Evolutionary conservation across 179 eudicot species (phyloP).

Genomic region (Beta corolliflora): DNA sequence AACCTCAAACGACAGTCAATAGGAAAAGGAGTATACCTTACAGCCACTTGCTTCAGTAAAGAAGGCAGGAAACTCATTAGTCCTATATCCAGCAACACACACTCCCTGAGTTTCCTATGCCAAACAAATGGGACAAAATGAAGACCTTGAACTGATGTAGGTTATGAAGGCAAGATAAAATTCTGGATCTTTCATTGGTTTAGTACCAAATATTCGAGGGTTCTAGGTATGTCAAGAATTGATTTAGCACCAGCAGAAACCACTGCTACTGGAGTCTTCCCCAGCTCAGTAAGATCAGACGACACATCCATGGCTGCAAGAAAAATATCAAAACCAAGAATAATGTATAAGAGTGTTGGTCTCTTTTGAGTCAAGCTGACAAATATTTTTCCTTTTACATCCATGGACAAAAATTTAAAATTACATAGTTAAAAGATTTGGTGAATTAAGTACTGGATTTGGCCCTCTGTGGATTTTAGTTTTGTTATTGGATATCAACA

Average conservation of each 20-base stretch:
- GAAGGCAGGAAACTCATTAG: slow-evolving; percentile 93
- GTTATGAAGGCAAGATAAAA: background rate
- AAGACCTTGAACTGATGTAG: background rate
- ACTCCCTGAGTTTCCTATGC: slow-evolving; percentile 97
- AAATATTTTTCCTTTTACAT: background rate
- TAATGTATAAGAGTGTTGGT: background rate
- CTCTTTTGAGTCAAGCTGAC: background rate
- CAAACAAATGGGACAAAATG: slow-evolving; percentile 14
- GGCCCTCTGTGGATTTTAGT: no score
- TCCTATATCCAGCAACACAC: slow-evolving; percentile 86
- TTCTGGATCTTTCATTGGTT: background rate
- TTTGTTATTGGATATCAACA: no score
- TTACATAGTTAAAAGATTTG: background rate
- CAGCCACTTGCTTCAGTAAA: slow-evolving; percentile 84
- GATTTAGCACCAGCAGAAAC: slow-evolving; percentile 96
- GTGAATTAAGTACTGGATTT: no score
- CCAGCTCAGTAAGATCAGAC: slow-evolving; percentile 96
- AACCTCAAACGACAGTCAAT: no score
- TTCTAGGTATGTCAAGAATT: slow-evolving; percentile 94
- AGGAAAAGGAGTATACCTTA: slow-evolving; percentile 44
- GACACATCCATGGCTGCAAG: slow-evolving; percentile 96
- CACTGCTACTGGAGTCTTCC: slow-evolving; percentile 87
- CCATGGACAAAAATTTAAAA: background rate
- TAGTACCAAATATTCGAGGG: slow-evolving; percentile 90
- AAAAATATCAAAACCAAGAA: slow-evolving; percentile 11